Percentiles rank a stretch among this genome's conserved stretches.
Evolutionary conservation across 2,329 filamentous ascomycete species (phyloP).

Genomic region (Pleurostoma richardsiae): DNA sequence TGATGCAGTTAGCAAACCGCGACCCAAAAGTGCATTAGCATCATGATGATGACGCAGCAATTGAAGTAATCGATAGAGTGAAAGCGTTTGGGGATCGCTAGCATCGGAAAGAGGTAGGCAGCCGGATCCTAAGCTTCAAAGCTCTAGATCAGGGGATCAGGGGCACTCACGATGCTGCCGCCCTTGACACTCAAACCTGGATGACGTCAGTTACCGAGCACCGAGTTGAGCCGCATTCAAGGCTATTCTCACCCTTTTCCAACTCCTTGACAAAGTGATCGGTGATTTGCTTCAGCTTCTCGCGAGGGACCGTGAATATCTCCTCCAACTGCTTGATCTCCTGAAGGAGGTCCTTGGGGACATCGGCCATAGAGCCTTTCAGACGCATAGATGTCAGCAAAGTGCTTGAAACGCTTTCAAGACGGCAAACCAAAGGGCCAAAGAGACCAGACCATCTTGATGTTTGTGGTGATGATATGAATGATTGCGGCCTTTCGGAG

Average conservation of each 20-base stretch:
- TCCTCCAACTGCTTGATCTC: slow-evolving; percentile 84
- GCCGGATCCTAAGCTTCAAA: no score
- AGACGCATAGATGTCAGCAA: not conserved
- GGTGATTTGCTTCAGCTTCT: slow-evolving; percentile 85
- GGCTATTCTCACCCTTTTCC: slow-evolving; percentile 61
- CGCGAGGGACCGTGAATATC: slow-evolving; percentile 70
- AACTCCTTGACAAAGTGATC: slow-evolving; percentile 87
- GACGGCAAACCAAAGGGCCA: not conserved
- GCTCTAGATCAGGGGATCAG: no score
- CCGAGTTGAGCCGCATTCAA: not conserved
- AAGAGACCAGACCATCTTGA: not conserved
- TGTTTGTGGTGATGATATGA: slow-evolving; percentile 8
- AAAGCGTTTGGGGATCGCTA: no score
- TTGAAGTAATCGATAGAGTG: no score
- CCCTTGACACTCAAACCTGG: slow-evolving; percentile 79
- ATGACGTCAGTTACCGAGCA: slow-evolving; percentile 5
- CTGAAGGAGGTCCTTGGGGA: slow-evolving; percentile 74
- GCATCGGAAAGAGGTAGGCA: no score
- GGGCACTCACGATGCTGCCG: slow-evolving; percentile 75
- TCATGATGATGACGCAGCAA: no score
- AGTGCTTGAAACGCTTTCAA: not conserved
- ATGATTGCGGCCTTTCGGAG: slow-evolving; percentile 4
- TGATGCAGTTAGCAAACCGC: slow-evolving; percentile 2
- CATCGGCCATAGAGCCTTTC: slow-evolving; percentile 76
- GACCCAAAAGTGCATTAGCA: no score